Conservation (phyloP, 495 filamentous ascomycete species). For the Lophiostoma macrostomum region DNA sequence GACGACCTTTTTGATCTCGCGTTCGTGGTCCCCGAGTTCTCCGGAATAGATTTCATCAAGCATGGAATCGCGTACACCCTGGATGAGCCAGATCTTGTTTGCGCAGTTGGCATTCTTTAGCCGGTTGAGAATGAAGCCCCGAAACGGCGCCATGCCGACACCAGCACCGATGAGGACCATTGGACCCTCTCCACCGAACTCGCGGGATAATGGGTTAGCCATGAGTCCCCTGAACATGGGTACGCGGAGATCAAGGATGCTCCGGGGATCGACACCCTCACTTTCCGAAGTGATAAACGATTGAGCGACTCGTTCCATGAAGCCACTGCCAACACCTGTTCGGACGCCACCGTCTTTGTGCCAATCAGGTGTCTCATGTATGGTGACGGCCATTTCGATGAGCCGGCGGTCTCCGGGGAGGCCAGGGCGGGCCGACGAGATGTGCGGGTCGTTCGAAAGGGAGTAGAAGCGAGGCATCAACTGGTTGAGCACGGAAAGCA, state of each 20-base stretch:
- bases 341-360: slow-evolving; percentile 42
- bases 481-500: slow-evolving; percentile 75
- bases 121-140: slow-evolving; percentile 92
- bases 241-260: slow-evolving; percentile 60
- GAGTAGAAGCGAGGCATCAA: slow-evolving; percentile 99
- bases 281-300: slow-evolving; percentile 63
- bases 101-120: slow-evolving; percentile 95
- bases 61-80: slow-evolving; percentile 88
- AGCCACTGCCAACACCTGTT: slow-evolving; percentile 57
- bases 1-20: slow-evolving; percentile 89
- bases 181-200: slow-evolving; percentile 87
- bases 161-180: slow-evolving; percentile 97
- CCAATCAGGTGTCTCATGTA: slow-evolving; percentile 86
- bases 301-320: slow-evolving; percentile 76
- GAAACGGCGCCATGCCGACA: slow-evolving; percentile 94
- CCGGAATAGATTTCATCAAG: slow-evolving; percentile 94
- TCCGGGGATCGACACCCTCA: slow-evolving; percentile 42
- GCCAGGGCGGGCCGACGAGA: slow-evolving; percentile 67
- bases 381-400: slow-evolving; percentile 90
- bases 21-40: slow-evolving; percentile 92
- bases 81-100: slow-evolving; percentile 98
- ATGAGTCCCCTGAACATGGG: slow-evolving; percentile 99
- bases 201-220: slow-evolving; percentile 87
- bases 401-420: slow-evolving; percentile 69
- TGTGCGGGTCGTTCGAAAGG: slow-evolving; percentile 88